These are phyloP conservation scores for Aegle marmelos DNA, from an alignment of 345 rosid species.

Conservation along the genomic window DNA sequence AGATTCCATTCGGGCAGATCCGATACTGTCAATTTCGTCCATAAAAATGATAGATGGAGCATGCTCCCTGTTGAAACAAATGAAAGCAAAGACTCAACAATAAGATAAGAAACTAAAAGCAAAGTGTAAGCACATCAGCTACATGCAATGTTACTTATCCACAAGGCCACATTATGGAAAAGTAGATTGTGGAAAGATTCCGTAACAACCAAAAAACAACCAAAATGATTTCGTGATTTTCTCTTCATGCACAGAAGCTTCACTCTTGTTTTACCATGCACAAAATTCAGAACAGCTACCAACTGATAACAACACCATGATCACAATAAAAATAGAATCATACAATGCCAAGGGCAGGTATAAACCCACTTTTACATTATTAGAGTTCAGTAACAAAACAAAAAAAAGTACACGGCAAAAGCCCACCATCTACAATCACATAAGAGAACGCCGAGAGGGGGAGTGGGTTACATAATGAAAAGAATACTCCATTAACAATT, in stretches of 20 bases:
- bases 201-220: background rate
- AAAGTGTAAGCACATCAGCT: background rate
- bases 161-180: background rate
- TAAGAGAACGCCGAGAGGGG: background rate
- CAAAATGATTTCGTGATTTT: background rate
- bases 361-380: background rate
- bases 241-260: background rate
- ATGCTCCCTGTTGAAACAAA: slow-evolving; percentile 63
- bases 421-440: background rate
- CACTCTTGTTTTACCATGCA: background rate
- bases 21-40: slow-evolving; percentile 99
- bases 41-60: slow-evolving; percentile 97
- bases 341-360: background rate
- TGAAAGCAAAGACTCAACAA: background rate
- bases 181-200: background rate
- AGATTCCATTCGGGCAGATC: slow-evolving; percentile 99
- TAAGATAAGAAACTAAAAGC: slow-evolving; percentile 6
- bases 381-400: background rate
- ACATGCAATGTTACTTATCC: background rate
- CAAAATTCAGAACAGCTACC: background rate
- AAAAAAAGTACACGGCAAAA: background rate
- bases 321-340: background rate
- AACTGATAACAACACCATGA: background rate
- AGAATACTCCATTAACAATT: background rate
- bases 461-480: background rate